These are phyloP conservation scores for Debaryomycetaceae sp. DNA, from an alignment of 1,139 yeast genomes.

Conservation along the genomic window DNA sequence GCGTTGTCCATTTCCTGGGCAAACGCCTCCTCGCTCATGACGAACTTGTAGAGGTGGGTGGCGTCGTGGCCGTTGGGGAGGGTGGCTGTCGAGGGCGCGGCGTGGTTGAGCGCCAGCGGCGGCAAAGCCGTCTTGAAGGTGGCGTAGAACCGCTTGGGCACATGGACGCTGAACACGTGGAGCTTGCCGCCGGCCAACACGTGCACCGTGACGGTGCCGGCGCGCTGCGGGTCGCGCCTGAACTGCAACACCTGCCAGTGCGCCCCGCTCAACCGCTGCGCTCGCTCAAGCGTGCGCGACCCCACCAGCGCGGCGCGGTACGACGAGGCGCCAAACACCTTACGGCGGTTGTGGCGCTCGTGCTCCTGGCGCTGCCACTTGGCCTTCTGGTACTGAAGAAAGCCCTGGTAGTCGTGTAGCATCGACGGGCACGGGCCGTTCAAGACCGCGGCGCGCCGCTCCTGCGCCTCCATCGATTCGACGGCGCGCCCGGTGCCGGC, in stretches of 20 bases:
- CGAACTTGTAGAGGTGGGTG: conserved; percentile 53
- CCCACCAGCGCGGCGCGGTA: conserved; percentile 52
- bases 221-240: conserved; percentile 48
- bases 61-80: conserved; percentile 72
- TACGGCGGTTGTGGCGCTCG: conserved; percentile 66
- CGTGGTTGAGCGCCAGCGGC: conserved; percentile 40
- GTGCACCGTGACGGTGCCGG: conserved; percentile 75
- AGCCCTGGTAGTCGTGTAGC: conserved; percentile 68
- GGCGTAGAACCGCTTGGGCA: conserved; percentile 70
- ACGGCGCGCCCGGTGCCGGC: conserved; percentile 21
- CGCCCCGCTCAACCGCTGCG: conserved; percentile 69
- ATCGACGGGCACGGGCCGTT: conserved; percentile 66
- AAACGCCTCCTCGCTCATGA: conserved; percentile 63
- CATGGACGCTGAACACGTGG: conserved; percentile 67
- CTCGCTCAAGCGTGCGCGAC: conserved; percentile 67
- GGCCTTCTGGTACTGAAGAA: conserved; percentile 73
- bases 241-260: conserved; percentile 86
- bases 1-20: conserved; percentile 54
- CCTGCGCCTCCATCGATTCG: conserved; percentile 43
- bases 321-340: conserved; percentile 68
- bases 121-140: conserved; percentile 53
- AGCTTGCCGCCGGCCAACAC: conserved; percentile 68
- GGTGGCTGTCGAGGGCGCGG: conserved; percentile 54
- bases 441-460: conserved; percentile 38
- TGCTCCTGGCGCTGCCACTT: conserved; percentile 79